Evolutionary conservation across 768 basidiomycete species (phyloP), one percentile per base, ranked within the genome.

Genomic region (Rhizopogon vinicolor): DNA sequence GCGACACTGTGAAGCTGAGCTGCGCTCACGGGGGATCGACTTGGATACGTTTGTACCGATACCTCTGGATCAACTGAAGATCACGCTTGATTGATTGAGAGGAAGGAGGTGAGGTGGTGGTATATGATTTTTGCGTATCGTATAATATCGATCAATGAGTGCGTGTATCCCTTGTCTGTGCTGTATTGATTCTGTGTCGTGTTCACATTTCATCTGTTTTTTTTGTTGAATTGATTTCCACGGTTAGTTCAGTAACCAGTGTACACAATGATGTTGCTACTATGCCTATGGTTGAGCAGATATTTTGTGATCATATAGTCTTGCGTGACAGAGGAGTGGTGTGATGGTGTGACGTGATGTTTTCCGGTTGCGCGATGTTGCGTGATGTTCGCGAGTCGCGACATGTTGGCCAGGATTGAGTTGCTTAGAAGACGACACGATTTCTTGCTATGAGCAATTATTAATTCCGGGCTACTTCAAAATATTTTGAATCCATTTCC

Each of bases 41-140:
- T 73, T 98, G 71, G 86, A 95, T 67, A 85, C 83, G 61, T 98
- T 98, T 78, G 89, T 88, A 72, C 97, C 97, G 72, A 96, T 98
- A 88, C 94, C 96, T 72, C 78, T 94, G 72, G 95, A 98, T 70
- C 87, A 97, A 74, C 75, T 98, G 76, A 86, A 87, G 79, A 93
- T 98, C 74, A 85, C 88, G 72, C 82, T 98, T 75, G 94, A 98
- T 74, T 93, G 79, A 88, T 71, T 44, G 58, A 51, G 59, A 54
- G 39, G 61, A 68, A 64, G 31, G 55, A 22, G 31, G 56, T 6
- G 31, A 8, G 31, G 35, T 37, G 10, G 35, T 49, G 58, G 60
- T 68, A 68, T 69, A 65, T 71, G 67, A 60, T 65, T 50, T 66
- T 63, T 65, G 68, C 64, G 67, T 68, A 68, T 70, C 62, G 64